Evolutionary conservation across 176 grass and related monocot genomes (phyloP).

Genomic region (Phragmites australis): DNA sequence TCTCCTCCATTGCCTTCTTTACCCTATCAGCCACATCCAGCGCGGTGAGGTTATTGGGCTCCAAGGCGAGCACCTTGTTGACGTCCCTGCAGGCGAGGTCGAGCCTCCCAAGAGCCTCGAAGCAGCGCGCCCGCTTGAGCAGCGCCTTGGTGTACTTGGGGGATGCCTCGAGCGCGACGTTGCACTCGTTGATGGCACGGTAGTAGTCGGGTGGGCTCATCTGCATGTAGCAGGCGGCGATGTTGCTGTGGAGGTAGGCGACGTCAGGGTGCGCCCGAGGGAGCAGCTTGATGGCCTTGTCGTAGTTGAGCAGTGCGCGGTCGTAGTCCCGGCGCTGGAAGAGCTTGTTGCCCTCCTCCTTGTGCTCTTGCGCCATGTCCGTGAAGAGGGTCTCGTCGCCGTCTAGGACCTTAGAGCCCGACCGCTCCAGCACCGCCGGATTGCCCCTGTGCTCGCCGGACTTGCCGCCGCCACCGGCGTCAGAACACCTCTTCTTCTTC

Average conservation of each 20-base stretch:
- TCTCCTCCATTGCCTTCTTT: constrained; percentile 64
- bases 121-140: constrained; percentile 84
- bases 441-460: constrained; percentile 39
- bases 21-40: constrained; percentile 75
- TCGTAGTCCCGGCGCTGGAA: constrained; percentile 85
- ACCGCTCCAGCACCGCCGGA: constrained; percentile 30
- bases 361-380: constrained; percentile 71
- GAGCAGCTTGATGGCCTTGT: constrained; percentile 77
- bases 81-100: constrained; percentile 74
- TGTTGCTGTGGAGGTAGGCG: constrained; percentile 77
- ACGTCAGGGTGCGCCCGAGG: constrained; percentile 57
- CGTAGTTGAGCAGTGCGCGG: constrained; percentile 73
- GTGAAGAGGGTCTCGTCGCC: constrained; percentile 70
- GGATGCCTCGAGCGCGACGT: constrained; percentile 61
- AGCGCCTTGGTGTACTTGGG: constrained; percentile 85
- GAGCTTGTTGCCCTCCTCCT: constrained; percentile 83
- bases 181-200: constrained; percentile 82
- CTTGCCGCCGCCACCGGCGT: constrained; percentile 29
- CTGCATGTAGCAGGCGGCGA: constrained; percentile 96
- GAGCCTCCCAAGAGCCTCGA: constrained; percentile 67
- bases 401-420: constrained; percentile 71
- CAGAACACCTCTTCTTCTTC: constrained; percentile 69
- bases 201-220: constrained; percentile 74
- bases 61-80: constrained; percentile 52
- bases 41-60: constrained; percentile 80